Evolutionary conservation across 2,329 filamentous ascomycete genomes (phyloP), one percentile per base, ranked within the genome.

Genomic region (Xylariaceae sp.): DNA sequence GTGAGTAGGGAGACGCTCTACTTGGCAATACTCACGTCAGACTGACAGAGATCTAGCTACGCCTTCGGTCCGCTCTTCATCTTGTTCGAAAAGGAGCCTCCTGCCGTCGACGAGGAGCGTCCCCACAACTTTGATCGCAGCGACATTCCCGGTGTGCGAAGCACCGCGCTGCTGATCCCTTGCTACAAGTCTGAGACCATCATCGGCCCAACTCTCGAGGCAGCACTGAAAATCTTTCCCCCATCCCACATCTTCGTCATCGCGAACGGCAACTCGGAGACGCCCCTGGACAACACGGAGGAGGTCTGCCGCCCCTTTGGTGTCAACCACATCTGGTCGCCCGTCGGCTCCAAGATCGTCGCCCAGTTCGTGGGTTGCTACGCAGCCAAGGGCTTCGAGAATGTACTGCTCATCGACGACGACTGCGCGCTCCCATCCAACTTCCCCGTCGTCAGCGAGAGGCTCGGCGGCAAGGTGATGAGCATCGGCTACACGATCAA

Each of bases 401-500:
- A 68, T 32, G 60, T 64, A 5, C 50, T 70, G 5, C 56, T 69
- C 19, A 70, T 69, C 33, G 67, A 69, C 33, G 67, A 70, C 36
- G 67, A 70, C 41, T 68, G 65, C 28, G 55, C 61, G 1, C 52
- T 70, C 4, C 67, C 66, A 2, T 47, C 61, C 0, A 64, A 67
- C 37, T 67, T 70, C 31, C 65, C 65, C 4, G 56, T 70, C 5
- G 63, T 65, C 15, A 61, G 57, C 2, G 57, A 67, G 13, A 55
- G 64, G 7, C 52, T 69, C 5, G 55, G 49, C n/a, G 59, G 53
- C 1, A 50, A 49, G 9, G 55, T 67, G 18, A 58, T 59, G 33
- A 68, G 64, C 33, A 58, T 70, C 24, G 66, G 67, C 0, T 70
- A 70, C 44, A 67, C 65, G 2, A 68, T 70, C 41, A 67, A 68